These are phyloP conservation scores for Saccharomycopsis sp. DNA, from an alignment of 805 yeast species.

Conservation along the genomic window DNA sequence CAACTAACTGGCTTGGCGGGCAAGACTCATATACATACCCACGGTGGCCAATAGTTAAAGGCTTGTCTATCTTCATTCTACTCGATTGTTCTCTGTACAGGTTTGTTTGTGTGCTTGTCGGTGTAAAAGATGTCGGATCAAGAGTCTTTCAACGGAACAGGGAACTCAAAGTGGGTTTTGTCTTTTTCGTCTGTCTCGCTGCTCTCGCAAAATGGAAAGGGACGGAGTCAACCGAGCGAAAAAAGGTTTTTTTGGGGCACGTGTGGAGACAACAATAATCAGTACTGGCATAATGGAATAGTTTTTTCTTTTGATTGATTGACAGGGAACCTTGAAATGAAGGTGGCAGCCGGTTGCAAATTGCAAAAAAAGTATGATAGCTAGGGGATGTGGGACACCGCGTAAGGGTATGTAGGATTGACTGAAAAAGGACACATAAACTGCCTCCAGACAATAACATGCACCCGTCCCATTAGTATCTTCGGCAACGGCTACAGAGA, in stretches of 20 bases:
- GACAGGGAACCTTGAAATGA: not conserved
- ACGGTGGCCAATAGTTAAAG: constrained; percentile 2
- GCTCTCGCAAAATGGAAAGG: not conserved
- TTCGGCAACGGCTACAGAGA: not conserved
- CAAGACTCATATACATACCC: not conserved
- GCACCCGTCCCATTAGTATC: no score
- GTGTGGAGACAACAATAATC: not conserved
- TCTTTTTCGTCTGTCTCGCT: no score
- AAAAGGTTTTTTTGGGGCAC: not conserved
- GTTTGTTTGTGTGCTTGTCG: not conserved
- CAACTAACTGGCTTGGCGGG: not conserved
- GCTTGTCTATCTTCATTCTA: not conserved
- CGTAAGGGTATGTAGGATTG: no score
- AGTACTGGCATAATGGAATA: not conserved
- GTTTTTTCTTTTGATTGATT: not conserved
- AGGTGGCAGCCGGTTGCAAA: no score
- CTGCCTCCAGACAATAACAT: no score
- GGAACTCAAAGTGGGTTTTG: not conserved
- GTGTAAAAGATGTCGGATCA: no score
- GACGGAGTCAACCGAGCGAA: not conserved
- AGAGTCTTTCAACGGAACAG: no score
- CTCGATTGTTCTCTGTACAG: not conserved
- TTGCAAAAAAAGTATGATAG: no score
- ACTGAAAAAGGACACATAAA: no score
- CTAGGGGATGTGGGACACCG: no score